Evolutionary conservation across 805 yeast genomes (phyloP), one percentile per base, ranked within the genome.

Genomic region (Saturnispora dispora): DNA sequence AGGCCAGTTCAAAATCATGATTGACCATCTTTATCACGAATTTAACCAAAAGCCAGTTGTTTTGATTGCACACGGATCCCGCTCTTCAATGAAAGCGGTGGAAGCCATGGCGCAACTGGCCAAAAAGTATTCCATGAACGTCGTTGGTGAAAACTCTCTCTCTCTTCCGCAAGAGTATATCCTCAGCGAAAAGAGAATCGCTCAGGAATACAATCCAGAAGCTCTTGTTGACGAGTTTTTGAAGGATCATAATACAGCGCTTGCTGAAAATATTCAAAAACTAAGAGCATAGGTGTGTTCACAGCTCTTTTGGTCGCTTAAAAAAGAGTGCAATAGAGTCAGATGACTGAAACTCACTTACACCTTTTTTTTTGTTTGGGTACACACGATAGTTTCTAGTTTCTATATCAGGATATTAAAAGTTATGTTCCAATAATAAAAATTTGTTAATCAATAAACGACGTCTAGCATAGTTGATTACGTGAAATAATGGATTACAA

Each of bases 1-100:
- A 3, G 55, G 55, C 8, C 44, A 47, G 9, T 48, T 53, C 22
- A 53, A 53, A n/a, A 46, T 51, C 32, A 47, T 51, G 54, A 44
- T 53, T 8, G 55, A 53, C 23, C 55, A 53, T 25, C 18, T 53
- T 1, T 53, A 37, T 27, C 22, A 47, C 25, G 55, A 53, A 27
- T 53, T 53, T 40, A 20, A 18, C 9, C 32, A 40, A 1, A 53
- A 53, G 25, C 52, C 53, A 3, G 54, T 42, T 13, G 28, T 45
- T 15, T 10, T 46, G 6, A 30, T 51, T 41, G 47, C 32, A 2
- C 49, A 51, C 10, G 53, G 50, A 7, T 41, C 48, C 9, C 15
- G 39, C 20, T 49, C 52, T 1, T 45, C 45, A 15, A 15, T 33
- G 17, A 39, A 20, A 15, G 46, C 53, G 2, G 39, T 42, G 15